Evolutionary conservation across 2,329 filamentous ascomycete species (phyloP), one percentile per base, ranked within the genome.

Genomic region (Sporothrix protearum): DNA sequence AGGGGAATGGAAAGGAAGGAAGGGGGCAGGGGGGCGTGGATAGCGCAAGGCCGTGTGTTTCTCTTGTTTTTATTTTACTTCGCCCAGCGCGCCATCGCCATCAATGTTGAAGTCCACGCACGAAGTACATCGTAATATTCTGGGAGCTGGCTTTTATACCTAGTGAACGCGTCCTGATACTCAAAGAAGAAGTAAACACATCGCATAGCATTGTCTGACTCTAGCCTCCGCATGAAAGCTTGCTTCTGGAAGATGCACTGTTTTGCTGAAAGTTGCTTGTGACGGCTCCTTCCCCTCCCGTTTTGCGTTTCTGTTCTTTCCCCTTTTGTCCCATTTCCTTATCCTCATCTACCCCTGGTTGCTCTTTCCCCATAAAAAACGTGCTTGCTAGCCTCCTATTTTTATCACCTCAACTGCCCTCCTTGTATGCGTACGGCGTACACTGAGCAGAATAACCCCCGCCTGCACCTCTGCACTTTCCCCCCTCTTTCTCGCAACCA

Each of bases 351-450:
- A 4, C 53, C 53, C 68, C 68, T 70, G 55, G 28, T 33, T 36
- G 22, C 51, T 39, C 57, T 28, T 66, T 67, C 64, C 64, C 64
- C 64, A 67, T 67, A 67, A 67, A 67, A 69, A 69, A 22, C 66
- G 66, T 22, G 22, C n/a, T 6, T 55, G 47, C 36, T 57, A 59
- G 51, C 67, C 36, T 59, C 51, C 67, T 59, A 59, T 69, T 69
- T 69, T 69, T 59, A 59, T 69, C 67, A 33, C 64, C 22, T 47
- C 51, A 25, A 51, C 66, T 55, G 28, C n/a, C 12, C 12, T 22
- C 16, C 25, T 36, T 53, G 64, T 55, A n/a, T n/a, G n/a, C n/a
- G n/a, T n/a, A n/a, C n/a, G n/a, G n/a, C n/a, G n/a, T n/a, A n/a
- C n/a, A n/a, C n/a, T n/a, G n/a, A n/a, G n/a, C n/a, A 19, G 30